Percentiles rank a stretch among this genome's conserved stretches.
Evolutionary conservation across 139 green algal genomes (phyloP).

Genomic region (Microglena sp.): DNA sequence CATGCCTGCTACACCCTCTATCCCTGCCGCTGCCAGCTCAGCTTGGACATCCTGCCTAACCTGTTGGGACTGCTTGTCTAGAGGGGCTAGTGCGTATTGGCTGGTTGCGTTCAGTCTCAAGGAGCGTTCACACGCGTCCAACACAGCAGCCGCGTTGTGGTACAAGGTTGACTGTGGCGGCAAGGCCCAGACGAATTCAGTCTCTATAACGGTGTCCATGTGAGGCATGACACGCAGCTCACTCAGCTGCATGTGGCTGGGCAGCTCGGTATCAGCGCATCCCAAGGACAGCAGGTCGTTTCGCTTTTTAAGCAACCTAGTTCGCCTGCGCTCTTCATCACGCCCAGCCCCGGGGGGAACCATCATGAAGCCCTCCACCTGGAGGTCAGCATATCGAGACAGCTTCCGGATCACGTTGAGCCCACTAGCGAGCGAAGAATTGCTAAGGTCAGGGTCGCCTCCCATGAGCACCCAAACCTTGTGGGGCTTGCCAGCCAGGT

Average conservation of each 20-base stretch:
- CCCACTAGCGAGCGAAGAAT: not conserved
- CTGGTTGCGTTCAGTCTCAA: not conserved
- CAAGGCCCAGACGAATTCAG: constrained; percentile 17
- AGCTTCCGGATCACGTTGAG: not conserved
- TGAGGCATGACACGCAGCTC: constrained; percentile 2
- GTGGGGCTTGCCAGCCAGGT: not conserved
- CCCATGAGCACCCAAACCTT: constrained; percentile 65
- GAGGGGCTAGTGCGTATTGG: not conserved
- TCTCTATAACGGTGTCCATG: not conserved
- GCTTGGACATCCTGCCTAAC: constrained; percentile 9
- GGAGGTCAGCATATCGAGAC: constrained; percentile 16
- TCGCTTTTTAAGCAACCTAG: constrained; percentile 27
- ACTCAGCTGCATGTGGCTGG: constrained; percentile 1
- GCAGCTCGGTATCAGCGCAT: constrained; percentile 16
- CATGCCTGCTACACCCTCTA: constrained; percentile 10
- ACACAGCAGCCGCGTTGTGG: constrained; percentile 5
- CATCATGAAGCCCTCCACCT: constrained; percentile 48
- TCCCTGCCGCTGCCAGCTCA: constrained; percentile 21
- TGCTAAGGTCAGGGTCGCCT: constrained; percentile 23
- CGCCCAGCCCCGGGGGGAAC: constrained; percentile 17
- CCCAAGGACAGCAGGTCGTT: constrained; percentile 19
- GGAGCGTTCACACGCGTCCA: constrained; percentile 13
- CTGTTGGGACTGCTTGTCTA: constrained; percentile 11
- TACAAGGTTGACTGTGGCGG: not conserved
- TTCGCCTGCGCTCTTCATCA: constrained; percentile 11